Evolutionary conservation across 768 basidiomycete species (phyloP), one percentile per base, ranked within the genome.

Genomic region (Basidioascus undulatus): DNA sequence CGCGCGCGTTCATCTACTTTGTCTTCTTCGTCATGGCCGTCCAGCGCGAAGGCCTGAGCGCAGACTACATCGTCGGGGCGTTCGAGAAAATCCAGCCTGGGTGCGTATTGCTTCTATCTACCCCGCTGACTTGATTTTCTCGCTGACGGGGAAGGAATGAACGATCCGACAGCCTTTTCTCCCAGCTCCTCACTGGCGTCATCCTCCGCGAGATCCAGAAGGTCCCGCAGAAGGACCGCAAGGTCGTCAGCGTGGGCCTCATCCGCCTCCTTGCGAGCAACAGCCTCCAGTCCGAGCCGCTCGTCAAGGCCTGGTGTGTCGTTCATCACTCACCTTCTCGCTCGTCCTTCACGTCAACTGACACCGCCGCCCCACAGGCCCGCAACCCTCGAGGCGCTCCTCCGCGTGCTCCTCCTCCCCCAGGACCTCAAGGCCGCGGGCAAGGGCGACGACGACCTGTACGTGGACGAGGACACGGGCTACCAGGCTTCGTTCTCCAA

Each of bases 401-500:
- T 71, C 20, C 72, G 73, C 48, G 66, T 94, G 2, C 76, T 89
- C 57, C 67, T 63, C 40, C 73, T 83, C 39, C 76, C 78, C 0
- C 74, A 81, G 48, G 68, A 76, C 45, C 66, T 62, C 35, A 57
- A 57, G 44, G 57, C 47, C 4, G 40, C 44, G n/a, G 47, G 50
- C 24, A 47, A 43, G 1, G 51, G 44, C 5, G 47, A 46, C 1
- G 58, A 51, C 4, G 62, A 72, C 7, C 61, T 70, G 34, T 62
- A 63, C 0, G 70, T 92, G 35, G 89, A 94, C 54, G 89, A 94
- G 53, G 87, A 94, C 53, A 76, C 76, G 6, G 81, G 84, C 1
- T 94, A 94, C 59, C 92, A 96, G 53, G 81, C 83, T 0, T 79
- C 83, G 4, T 96, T 87, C 61, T 84, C 84, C 39, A 70, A 77